phyloP scores from a whole-genome alignment of 495 filamentous ascomycete genomes.

The Lepraria neglecta region DNA sequence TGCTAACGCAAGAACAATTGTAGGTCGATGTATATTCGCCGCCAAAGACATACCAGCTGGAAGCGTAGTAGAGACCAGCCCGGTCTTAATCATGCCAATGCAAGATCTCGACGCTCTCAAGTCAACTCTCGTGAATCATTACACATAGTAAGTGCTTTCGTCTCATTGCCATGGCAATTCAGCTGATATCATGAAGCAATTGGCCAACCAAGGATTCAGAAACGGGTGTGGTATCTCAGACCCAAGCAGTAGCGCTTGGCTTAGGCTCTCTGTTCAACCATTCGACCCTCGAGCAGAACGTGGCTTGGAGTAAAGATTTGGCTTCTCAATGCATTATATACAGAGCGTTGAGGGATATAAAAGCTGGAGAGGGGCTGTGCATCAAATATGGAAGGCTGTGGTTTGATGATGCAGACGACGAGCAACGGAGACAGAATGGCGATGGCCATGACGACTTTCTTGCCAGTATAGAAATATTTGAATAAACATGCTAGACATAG shows the following conservation, averaged over 20 bases:
- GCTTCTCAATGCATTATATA: slow-evolving; percentile 42
- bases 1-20: slow-evolving; percentile 15
- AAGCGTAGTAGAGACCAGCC: slow-evolving; percentile 46
- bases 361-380: slow-evolving; percentile 48
- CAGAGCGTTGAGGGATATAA: slow-evolving; percentile 44
- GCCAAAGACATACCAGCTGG: slow-evolving; percentile 38
- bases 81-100: slow-evolving; percentile 45
- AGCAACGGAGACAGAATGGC: slow-evolving; percentile 15
- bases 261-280: slow-evolving; percentile 57
- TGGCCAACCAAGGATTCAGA: slow-evolving; percentile 33
- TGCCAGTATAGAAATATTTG: background rate
- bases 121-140: slow-evolving; percentile 48
- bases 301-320: slow-evolving; percentile 47
- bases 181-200: slow-evolving; percentile 29
- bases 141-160: slow-evolving; percentile 46
- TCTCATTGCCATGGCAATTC: background rate
- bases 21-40: slow-evolving; percentile 51
- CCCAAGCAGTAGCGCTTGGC: slow-evolving; percentile 50
- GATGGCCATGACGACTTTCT: slow-evolving; percentile 1
- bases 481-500: background rate
- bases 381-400: slow-evolving; percentile 52
- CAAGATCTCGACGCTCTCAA: slow-evolving; percentile 44
- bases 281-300: slow-evolving; percentile 44
- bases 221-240: slow-evolving; percentile 21
- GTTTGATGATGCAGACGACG: slow-evolving; percentile 45